Percentiles rank a stretch among this genome's conserved stretches.
Conservation (phyloP, 306 rosid genomes). For the Quercus agrifolia region DNA sequence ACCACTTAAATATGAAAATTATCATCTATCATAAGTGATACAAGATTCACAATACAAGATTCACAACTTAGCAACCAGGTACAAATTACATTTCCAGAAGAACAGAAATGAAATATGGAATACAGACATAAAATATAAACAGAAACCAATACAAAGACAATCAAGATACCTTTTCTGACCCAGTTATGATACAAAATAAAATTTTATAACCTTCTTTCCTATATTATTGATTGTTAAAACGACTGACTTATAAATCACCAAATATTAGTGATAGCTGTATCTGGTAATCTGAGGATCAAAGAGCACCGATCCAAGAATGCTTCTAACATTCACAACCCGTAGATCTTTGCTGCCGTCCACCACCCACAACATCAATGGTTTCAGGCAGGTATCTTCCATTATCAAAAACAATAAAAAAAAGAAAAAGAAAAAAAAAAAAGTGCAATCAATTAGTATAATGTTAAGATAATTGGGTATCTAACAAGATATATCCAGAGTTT, state of each 20-base stretch:
- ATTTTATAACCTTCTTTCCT: conserved; percentile 20
- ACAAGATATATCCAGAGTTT: background rate
- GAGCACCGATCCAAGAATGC: conserved; percentile 12
- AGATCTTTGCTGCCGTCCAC: conserved; percentile 84
- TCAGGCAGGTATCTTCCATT: conserved; percentile 80
- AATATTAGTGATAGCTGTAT: conserved; percentile 6
- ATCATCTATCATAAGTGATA: conserved; percentile 10
- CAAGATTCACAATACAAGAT: background rate
- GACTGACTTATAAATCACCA: conserved; percentile 25
- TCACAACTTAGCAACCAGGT: conserved; percentile 6
- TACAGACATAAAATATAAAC: conserved; percentile 18
- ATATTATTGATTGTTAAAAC: conserved; percentile 18
- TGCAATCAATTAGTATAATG: background rate
- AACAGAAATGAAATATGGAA: conserved; percentile 4
- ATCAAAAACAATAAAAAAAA: conserved; percentile 10
- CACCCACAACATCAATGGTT: conserved; percentile 74
- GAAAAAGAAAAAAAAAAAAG: no score
- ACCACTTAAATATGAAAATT: conserved; percentile 10
- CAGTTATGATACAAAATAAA: conserved; percentile 39
- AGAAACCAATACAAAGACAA: conserved; percentile 14
- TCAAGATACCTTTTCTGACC: conserved; percentile 15
- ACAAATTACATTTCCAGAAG: conserved; percentile 12
- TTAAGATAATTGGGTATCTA: background rate
- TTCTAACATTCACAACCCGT: conserved; percentile 86
- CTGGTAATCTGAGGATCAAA: conserved; percentile 22